Evolutionary conservation across 2,329 filamentous ascomycete genomes (phyloP), one percentile per base, ranked within the genome.

Genomic region (Pyrenophora teres): DNA sequence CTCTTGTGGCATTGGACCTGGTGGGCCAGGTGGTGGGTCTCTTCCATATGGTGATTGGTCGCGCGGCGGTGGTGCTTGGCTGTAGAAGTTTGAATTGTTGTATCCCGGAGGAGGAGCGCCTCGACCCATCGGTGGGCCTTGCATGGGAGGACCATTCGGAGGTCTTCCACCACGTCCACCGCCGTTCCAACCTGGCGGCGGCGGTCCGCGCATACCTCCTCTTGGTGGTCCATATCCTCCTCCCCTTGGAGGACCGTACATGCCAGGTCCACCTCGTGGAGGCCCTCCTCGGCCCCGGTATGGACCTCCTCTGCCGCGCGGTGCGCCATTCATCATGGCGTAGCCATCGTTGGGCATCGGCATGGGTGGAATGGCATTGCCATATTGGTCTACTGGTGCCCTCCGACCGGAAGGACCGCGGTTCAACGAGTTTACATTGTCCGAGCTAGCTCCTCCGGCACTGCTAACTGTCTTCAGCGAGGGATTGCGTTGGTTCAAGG

Each of bases 401-500:
- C 76, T 63, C 23, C 70, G 71, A 9, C 70, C 73, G 12, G 67
- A 67, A 33, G 71, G 71, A 35, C 64, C 65, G 51, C 76, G 75
- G 15, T 72, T 70, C 21, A 71, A 72, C 39, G 70, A 68, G 25
- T 59, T 54, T 46, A 70, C 69, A 40, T 56, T 57, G 21, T 71
- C 69, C 12, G 80, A 43, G 64, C 73, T 62, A 74, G 79, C 65
- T 72, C 73, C 63, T 63, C 68, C 56, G 68, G 70, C 56, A 74
- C 75, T 74, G 57, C 77, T 81, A 16, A 79, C 80, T 3, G 81
- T 83, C 60, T 79, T 78, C 33, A 87, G 80, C 15, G 83, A 83
- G 2, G 86, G 84, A 47, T 84, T 86, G 43, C 81, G 78, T 6
- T 83, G 79, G 15, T 89, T 92, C 52, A 92, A 75, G 0, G 89